These are phyloP conservation scores for Lactifluus volemus DNA, from an alignment of 768 basidiomycete species.

Conservation along the genomic window DNA sequence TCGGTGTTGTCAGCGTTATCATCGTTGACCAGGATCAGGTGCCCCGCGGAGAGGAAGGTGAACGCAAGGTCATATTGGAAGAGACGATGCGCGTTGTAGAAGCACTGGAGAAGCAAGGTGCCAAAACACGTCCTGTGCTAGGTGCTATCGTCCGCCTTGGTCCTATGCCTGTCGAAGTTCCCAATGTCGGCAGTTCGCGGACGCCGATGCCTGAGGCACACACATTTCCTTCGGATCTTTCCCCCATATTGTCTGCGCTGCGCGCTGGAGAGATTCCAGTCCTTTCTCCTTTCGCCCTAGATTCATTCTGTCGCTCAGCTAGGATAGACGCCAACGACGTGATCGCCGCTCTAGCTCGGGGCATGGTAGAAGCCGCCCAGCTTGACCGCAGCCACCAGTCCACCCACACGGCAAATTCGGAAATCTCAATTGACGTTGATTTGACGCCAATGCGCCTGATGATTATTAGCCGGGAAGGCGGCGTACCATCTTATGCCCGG, in stretches of 20 bases:
- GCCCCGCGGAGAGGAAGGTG: conserved; percentile 55
- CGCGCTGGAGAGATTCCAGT: conserved; percentile 95
- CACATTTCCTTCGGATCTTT: conserved; percentile 69
- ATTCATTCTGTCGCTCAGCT: conserved; percentile 80
- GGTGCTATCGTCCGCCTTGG: conserved; percentile 81
- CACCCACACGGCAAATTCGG: conserved; percentile 27
- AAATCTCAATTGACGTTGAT: conserved; percentile 50
- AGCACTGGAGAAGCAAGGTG: conserved; percentile 77
- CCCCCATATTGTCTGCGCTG: conserved; percentile 80
- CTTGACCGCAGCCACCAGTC: conserved; percentile 33
- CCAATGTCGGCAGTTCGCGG: conserved; percentile 27
- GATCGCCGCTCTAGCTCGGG: conserved; percentile 75
- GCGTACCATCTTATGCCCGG: conserved; percentile 95
- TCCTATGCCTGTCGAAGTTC: conserved; percentile 49
- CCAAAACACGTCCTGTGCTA: conserved; percentile 79
- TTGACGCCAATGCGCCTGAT: conserved; percentile 92
- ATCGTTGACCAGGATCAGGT: conserved; percentile 86
- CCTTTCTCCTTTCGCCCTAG: conserved; percentile 85
- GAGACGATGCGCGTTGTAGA: conserved; percentile 82
- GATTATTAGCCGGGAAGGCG: conserved; percentile 96
- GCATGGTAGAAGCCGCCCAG: conserved; percentile 59
- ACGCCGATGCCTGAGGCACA: conserved; percentile 62
- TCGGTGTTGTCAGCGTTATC: conserved; percentile 92
- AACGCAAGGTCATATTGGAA: conserved; percentile 56
- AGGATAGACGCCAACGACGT: conserved; percentile 85